Conservation (phyloP, 805 yeast species). For the Cyberlindnera mrakii region DNA sequence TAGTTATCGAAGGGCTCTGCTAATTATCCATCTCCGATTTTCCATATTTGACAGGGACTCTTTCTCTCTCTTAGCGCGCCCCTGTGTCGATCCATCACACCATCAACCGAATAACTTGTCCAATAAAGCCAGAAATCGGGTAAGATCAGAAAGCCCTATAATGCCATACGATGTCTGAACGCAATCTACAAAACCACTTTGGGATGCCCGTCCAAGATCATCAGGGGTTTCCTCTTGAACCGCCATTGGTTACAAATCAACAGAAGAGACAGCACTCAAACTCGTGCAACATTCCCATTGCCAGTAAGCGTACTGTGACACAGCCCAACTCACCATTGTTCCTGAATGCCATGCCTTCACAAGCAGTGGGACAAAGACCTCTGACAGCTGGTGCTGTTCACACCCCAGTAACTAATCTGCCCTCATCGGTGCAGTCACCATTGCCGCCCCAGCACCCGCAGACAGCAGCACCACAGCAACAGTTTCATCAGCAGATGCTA, state of each 20-base stretch:
- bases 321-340: slow-evolving; percentile 6
- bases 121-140: too few relatives aligned
- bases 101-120: too few relatives aligned
- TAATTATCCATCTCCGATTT: too few relatives aligned
- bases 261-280: slow-evolving; percentile 21
- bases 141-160: too few relatives aligned
- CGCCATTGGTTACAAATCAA: slow-evolving; percentile 1
- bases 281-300: slow-evolving; percentile 14
- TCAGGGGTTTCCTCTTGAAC: background rate
- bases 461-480: background rate
- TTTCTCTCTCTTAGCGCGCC: too few relatives aligned
- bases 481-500: slow-evolving; percentile 1
- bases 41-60: too few relatives aligned
- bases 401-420: background rate
- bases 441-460: background rate
- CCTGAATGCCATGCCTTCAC: too few relatives aligned
- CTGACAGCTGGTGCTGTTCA: too few relatives aligned
- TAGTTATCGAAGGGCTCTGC: too few relatives aligned
- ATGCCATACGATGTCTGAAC: too few relatives aligned
- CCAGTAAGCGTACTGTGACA: slow-evolving; percentile 12
- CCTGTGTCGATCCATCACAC: too few relatives aligned
- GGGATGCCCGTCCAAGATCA: slow-evolving; percentile 3
- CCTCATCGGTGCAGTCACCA: slow-evolving; percentile 1
- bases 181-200: background rate
- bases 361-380: too few relatives aligned